Percentiles rank a stretch among this genome's conserved stretches.
phyloP scores from a whole-genome alignment of 2,329 filamentous ascomycete genomes.

The Shiraia bambusicola region DNA sequence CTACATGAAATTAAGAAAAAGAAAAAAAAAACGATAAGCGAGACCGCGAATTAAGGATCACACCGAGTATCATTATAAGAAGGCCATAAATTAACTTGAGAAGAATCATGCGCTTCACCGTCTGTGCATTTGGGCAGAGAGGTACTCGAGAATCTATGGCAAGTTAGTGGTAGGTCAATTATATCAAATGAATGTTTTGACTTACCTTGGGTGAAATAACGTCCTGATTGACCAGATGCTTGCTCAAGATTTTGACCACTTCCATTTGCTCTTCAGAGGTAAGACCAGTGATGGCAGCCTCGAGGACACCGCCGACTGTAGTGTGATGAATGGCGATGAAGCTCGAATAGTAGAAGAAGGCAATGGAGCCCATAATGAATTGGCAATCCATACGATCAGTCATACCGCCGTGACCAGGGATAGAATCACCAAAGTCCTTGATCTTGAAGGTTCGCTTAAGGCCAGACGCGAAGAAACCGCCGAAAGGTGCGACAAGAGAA shows the following conservation, averaged over 20 bases:
- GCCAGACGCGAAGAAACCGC: slow-evolving; percentile 96
- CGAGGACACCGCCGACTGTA: slow-evolving; percentile 82
- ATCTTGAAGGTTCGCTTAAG: slow-evolving; percentile 99
- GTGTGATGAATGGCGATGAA: slow-evolving; percentile 91
- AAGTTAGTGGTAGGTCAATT: slow-evolving; percentile 1
- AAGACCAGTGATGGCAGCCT: slow-evolving; percentile 88
- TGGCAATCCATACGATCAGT: slow-evolving; percentile 99
- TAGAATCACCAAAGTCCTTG: slow-evolving; percentile 98
- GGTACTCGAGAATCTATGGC: slow-evolving; percentile 27
- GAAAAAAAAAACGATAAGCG: too few species aligned
- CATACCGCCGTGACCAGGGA: slow-evolving; percentile 95
- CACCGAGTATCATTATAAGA: too few species aligned
- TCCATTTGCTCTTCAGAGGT: slow-evolving; percentile 87
- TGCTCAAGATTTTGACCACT: slow-evolving; percentile 62
- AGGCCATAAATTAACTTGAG: too few species aligned
- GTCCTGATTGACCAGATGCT: slow-evolving; percentile 66
- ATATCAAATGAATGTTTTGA: neutral
- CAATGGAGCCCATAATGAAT: slow-evolving; percentile 99
- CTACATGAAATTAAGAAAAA: too few species aligned
- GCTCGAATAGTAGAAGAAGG: slow-evolving; percentile 97
- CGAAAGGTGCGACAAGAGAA: slow-evolving; percentile 94
- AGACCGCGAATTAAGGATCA: too few species aligned
- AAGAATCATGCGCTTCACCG: slow-evolving; percentile 15
- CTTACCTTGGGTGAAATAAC: slow-evolving; percentile 56
- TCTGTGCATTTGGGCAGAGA: slow-evolving; percentile 23